Percentiles rank a stretch among this genome's conserved stretches.
phyloP scores from a whole-genome alignment of 257 asterid species.

The Primulina huaijiensis region DNA sequence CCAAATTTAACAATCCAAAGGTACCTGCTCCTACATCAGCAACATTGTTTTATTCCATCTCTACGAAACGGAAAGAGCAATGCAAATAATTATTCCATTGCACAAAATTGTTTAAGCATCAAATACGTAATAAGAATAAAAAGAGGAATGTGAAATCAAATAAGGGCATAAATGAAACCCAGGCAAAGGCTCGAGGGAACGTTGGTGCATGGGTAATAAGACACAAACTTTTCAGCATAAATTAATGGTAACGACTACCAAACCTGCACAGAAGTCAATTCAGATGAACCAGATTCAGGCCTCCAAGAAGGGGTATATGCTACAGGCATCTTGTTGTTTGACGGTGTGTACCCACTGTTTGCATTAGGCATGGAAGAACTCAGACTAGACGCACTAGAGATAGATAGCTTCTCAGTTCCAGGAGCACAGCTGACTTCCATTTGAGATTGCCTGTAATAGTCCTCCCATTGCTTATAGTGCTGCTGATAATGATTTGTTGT shows the following conservation, averaged over 20 bases:
- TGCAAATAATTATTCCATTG: not conserved
- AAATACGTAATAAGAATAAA: not conserved
- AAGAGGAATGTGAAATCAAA: not conserved
- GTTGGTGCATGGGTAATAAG: constrained; percentile 5
- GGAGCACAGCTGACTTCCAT: constrained; percentile 99
- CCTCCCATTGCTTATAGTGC: constrained; percentile 88
- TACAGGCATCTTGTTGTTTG: constrained; percentile 59
- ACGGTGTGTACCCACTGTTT: constrained; percentile 50
- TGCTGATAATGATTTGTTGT: constrained; percentile 68
- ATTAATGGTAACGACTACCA: constrained; percentile 33
- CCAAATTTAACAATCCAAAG: not conserved
- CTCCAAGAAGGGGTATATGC: constrained; percentile 50
- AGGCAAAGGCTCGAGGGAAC: not conserved
- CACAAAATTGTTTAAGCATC: not conserved
- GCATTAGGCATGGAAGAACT: constrained; percentile 57
- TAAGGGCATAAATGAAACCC: constrained; percentile 2
- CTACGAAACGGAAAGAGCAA: not conserved
- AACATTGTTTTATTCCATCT: constrained; percentile 1
- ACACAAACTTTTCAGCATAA: constrained; percentile 20
- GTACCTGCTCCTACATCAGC: not conserved
- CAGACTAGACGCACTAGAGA: constrained; percentile 50
- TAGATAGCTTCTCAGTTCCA: constrained; percentile 84
- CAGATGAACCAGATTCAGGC: constrained; percentile 62
- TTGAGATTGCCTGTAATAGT: constrained; percentile 80
- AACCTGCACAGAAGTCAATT: constrained; percentile 67